Evolutionary conservation across 805 yeast genomes (phyloP), one percentile per base, ranked within the genome.

Genomic region (Jamesozyma spencerorum): DNA sequence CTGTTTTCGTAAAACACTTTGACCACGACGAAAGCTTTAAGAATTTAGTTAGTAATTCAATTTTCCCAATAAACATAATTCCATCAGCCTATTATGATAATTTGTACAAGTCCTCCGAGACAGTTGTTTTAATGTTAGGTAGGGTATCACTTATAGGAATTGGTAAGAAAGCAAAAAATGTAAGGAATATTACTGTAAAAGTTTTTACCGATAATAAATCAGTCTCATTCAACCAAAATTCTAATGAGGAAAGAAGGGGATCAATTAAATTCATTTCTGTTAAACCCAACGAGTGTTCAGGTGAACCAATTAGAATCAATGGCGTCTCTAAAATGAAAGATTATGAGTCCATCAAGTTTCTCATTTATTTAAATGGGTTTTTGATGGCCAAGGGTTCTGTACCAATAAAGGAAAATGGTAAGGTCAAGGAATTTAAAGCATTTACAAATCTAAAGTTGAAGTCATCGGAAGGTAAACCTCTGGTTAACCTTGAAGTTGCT

Each of bases 181-280:
- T 57, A 2, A 43, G 48, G 20, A 54, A 51, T 32, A 39, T 58
- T 3, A 43, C 58, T 1, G 48, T 59, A 19, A 49, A 46, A 39
- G 38, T 55, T 47, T 48, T 48, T 56, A 55, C 60, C 47, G 19
- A 77, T 4, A 72, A 74, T 36, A 68, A 73, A 19, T 49, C 61
- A 34, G 64, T 80, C 27, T 60, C 66, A 4, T 81, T 85, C 55
- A 72, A 78, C n/a, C 78, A 77, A 53, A 85, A 83, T 11, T 71
- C 84, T 0, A 80, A 80, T 58, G 85, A 77, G 52, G 55, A 59
- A 13, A 70, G 69, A 8, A 58, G 63, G 31, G 57, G 65, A 19
- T 46, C 59, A 6, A 85, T 94, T 94, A 76, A 74, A 40, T 83
- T 86, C 51, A 71, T 83, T 8, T 77, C 90, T 2, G 85, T 82